Percentiles rank a stretch among this genome's conserved stretches.
Conservation (phyloP, 371 early-diverging fungal genomes). For the Catenaria anguillulae region DNA sequence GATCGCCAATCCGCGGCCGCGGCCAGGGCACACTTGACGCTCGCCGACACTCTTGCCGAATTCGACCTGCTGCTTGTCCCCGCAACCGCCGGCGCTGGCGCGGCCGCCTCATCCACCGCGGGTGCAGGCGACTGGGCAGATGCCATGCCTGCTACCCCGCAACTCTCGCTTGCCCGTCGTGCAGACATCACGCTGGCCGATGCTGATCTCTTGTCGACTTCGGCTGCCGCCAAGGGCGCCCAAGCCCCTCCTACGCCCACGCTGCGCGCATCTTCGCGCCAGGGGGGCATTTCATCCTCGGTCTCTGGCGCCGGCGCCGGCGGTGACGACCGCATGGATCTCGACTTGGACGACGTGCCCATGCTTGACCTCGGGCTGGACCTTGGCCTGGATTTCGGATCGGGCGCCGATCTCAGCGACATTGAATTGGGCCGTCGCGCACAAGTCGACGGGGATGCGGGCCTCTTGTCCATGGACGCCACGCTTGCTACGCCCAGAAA, state of each 20-base stretch:
- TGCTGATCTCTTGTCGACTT: conserved; percentile 13
- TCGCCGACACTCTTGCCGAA: conserved; percentile 69
- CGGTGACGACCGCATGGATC: conserved; percentile 18
- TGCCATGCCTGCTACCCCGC: conserved; percentile 5
- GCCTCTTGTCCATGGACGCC: too few relatives aligned
- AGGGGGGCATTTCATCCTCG: too few relatives aligned
- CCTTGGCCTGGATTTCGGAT: conserved; percentile 41
- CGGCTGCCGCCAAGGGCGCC: conserved; percentile 19
- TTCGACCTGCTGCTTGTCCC: conserved; percentile 74
- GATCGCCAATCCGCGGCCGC: conserved; percentile 22
- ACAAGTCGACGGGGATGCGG: too few relatives aligned
- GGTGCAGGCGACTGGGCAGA: conserved; percentile 8
- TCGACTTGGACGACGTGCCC: conserved; percentile 17
- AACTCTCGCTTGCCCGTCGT: not conserved
- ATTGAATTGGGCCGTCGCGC: not conserved
- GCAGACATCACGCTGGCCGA: conserved; percentile 10
- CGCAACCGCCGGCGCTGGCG: conserved; percentile 32
- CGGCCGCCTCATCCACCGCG: too few relatives aligned
- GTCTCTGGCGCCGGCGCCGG: conserved; percentile 43
- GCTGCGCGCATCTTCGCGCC: too few relatives aligned
- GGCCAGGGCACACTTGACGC: conserved; percentile 29
- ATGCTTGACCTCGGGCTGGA: conserved; percentile 27
- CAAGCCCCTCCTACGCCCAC: too few relatives aligned
- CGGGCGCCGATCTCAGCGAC: conserved; percentile 20
- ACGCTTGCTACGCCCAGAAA: too few relatives aligned